Evolutionary conservation across 208 protist species (phyloP), one percentile per base, ranked within the genome.

Genomic region (Herpetomonas tarakana): DNA sequence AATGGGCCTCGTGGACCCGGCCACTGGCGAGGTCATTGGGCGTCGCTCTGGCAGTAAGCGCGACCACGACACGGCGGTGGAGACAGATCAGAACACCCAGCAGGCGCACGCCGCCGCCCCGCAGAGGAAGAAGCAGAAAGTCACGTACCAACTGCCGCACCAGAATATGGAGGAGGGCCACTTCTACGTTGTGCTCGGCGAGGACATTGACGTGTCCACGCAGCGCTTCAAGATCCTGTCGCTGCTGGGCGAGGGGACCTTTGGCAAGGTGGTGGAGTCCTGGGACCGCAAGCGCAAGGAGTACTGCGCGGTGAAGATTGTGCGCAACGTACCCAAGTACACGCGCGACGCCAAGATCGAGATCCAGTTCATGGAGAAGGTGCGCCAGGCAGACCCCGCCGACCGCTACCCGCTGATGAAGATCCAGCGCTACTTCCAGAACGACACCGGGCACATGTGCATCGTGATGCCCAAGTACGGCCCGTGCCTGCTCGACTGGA

Each of bases 191-290:
- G 87, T 94, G 53, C 77, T 93, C 44, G 90, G 90, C 51, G 85
- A 93, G 68, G 83, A 93, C 68, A 86, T 96, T 59, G 86, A 93
- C 58, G 89, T 87, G 26, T 89, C 79, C 6, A 89, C 84, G 58
- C 65, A 86, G 62, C 79, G 89, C 22, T 93, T 88, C 76, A 93
- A 96, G 70, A 94, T 96, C 50, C 83, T 96, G n/a, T 88, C 81
- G 26, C 70, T 93, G 59, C 65, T 94, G 19, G 86, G 89, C 46
- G 84, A 96, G 71, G 89, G 89, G 54, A 96, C 90, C 26, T 93
- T 94, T 63, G 90, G 81, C 52, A 93, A 92, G 69, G 90, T 94
- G 35, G 81, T 96, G 26, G 82, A 93, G 71, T 78, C 86, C 56
- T 95, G 86, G 84, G 88, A 95, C 63, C 78, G 88, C 58, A 90